Evolutionary conservation across 2,329 filamentous ascomycete species (phyloP).

Genomic region (Metarhizium robertsii): DNA sequence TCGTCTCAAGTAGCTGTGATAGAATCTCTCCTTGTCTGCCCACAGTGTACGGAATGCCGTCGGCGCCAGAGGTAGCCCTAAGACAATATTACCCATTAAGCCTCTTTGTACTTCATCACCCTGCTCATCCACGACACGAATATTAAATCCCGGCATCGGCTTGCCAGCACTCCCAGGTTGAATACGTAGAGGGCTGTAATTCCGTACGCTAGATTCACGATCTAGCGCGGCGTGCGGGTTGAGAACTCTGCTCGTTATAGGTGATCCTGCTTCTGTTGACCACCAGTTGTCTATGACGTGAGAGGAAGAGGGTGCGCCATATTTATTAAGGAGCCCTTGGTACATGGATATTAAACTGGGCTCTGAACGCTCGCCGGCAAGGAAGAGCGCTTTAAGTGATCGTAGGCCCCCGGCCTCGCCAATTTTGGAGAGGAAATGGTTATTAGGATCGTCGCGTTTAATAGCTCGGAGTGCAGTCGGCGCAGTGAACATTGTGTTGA

Average conservation of each 20-base stretch:
- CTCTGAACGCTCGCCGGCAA: slow-evolving; percentile 84
- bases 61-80: slow-evolving; percentile 72
- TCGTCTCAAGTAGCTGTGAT: slow-evolving; percentile 71
- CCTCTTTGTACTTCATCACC: slow-evolving; percentile 63
- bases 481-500: slow-evolving; percentile 77
- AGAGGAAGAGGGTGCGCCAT: slow-evolving; percentile 44
- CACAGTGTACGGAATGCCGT: slow-evolving; percentile 81
- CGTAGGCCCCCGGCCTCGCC: slow-evolving; percentile 62
- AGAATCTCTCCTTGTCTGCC: slow-evolving; percentile 79
- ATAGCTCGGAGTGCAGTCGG: slow-evolving; percentile 84
- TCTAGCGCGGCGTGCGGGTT: no score
- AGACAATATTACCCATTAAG: slow-evolving; percentile 83
- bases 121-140: slow-evolving; percentile 72
- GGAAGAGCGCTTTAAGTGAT: slow-evolving; percentile 64
- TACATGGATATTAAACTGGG: slow-evolving; percentile 78
- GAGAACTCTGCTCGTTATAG: slow-evolving; percentile 36
- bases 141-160: slow-evolving; percentile 84
- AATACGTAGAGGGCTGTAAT: slow-evolving; percentile 31
- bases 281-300: slow-evolving; percentile 52
- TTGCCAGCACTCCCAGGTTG: slow-evolving; percentile 85
- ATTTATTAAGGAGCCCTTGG: slow-evolving; percentile 57
- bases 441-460: slow-evolving; percentile 72
- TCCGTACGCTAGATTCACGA: no score
- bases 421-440: slow-evolving; percentile 51
- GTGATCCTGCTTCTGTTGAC: slow-evolving; percentile 50